phyloP scores from a whole-genome alignment of 2,329 filamentous ascomycete genomes.

The Lachnellula hyalina region DNA sequence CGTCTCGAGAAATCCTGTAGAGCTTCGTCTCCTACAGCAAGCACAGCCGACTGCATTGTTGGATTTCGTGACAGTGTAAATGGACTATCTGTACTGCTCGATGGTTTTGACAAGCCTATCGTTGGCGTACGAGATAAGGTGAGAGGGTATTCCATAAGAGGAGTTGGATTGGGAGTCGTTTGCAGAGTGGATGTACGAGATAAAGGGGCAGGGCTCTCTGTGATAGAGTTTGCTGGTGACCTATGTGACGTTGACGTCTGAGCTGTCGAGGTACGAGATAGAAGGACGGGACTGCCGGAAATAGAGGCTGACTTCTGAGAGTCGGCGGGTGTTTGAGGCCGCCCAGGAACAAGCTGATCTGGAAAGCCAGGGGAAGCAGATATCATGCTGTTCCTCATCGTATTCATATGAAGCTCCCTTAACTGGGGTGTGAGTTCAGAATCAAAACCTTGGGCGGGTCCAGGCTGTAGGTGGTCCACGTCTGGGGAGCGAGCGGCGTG shows the following conservation, averaged over 20 bases:
- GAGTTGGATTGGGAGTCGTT: slow-evolving; percentile 12
- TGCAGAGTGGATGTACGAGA: slow-evolving; percentile 20
- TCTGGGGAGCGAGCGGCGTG: slow-evolving; percentile 22
- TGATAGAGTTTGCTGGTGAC: background rate
- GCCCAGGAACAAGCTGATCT: slow-evolving; percentile 10
- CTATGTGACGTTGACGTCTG: background rate
- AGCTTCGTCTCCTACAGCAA: slow-evolving; percentile 49
- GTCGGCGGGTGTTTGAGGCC: slow-evolving; percentile 6
- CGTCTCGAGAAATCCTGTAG: slow-evolving; percentile 65
- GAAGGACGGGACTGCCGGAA: slow-evolving; percentile 7
- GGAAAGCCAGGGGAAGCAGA: slow-evolving; percentile 12
- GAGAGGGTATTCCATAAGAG: slow-evolving; percentile 8
- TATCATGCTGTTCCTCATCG: slow-evolving; percentile 24
- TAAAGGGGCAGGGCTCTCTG: background rate
- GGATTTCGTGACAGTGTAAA: slow-evolving; percentile 6
- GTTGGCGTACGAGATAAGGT: background rate
- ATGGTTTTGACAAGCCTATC: background rate
- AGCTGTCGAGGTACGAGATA: slow-evolving; percentile 9
- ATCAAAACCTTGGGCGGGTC: background rate
- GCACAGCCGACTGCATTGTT: slow-evolving; percentile 22
- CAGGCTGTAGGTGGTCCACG: slow-evolving; percentile 3
- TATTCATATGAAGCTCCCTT: slow-evolving; percentile 24
- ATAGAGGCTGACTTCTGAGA: slow-evolving; percentile 5
- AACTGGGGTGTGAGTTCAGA: slow-evolving; percentile 14
- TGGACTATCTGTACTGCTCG: slow-evolving; percentile 8